Conservation (phyloP, 164 flowering plant genomes). For the Vitis amurensis region DNA sequence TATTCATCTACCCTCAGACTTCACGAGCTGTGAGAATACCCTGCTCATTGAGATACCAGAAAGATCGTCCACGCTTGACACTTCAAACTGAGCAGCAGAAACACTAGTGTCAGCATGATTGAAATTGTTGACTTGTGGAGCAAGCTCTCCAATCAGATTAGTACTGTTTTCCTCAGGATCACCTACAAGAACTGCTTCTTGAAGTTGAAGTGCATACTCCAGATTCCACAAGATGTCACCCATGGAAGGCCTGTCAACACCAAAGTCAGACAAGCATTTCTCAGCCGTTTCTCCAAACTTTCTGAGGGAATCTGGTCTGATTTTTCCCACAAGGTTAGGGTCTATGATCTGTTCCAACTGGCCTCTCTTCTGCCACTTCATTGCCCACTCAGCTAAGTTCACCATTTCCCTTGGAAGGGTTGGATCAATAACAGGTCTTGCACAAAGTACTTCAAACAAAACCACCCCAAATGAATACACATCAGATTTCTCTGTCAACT, state of each 20-base stretch:
- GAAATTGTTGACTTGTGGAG: constrained; percentile 48
- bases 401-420: constrained; percentile 74
- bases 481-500: constrained; percentile 82
- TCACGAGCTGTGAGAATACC: constrained; percentile 80
- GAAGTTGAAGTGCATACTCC: constrained; percentile 77
- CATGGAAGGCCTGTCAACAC: constrained; percentile 79
- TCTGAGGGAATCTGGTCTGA: constrained; percentile 63
- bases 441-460: constrained; percentile 75
- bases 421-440: constrained; percentile 79
- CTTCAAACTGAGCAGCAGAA: constrained; percentile 32
- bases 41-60: constrained; percentile 65
- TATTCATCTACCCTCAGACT: constrained; percentile 64
- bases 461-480: constrained; percentile 92
- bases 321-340: constrained; percentile 48
- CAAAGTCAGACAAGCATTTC: constrained; percentile 80
- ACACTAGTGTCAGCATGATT: constrained; percentile 20
- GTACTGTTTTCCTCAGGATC: constrained; percentile 75
- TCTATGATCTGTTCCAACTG: constrained; percentile 69
- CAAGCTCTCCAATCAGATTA: constrained; percentile 52
- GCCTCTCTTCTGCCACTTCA: constrained; percentile 73
- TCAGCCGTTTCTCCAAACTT: constrained; percentile 83
- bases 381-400: constrained; percentile 82
- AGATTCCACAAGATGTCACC: constrained; percentile 87
- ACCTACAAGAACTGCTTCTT: constrained; percentile 47
- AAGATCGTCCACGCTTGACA: constrained; percentile 43